These are phyloP conservation scores for Aspergillus persii DNA, from an alignment of 2,329 filamentous ascomycete genomes.

Conservation along the genomic window DNA sequence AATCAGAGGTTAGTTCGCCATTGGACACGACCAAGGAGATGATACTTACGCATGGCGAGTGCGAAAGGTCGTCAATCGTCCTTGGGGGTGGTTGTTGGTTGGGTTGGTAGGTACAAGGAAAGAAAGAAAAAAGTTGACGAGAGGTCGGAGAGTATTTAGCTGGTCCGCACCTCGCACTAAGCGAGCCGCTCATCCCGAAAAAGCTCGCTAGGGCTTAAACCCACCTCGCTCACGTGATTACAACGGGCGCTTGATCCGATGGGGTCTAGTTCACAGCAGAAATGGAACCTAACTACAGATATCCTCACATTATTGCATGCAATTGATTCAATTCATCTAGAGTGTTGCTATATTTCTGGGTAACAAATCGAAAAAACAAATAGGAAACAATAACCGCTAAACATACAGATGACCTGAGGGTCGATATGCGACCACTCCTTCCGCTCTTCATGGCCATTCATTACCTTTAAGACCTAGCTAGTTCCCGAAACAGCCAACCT, in stretches of 20 bases:
- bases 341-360: constrained; percentile 28
- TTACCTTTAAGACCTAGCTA: constrained; percentile 40
- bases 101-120: constrained; percentile 30
- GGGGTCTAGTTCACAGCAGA: not conserved
- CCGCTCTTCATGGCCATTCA: constrained; percentile 32
- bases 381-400: constrained; percentile 39
- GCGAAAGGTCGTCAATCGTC: constrained; percentile 67
- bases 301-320: not conserved
- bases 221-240: constrained; percentile 18
- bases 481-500: constrained; percentile 53
- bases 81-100: constrained; percentile 35
- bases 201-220: constrained; percentile 23
- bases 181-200: constrained; percentile 25
- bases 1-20: constrained; percentile 44
- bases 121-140: constrained; percentile 22
- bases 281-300: not conserved
- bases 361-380: constrained; percentile 26
- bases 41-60: constrained; percentile 73
- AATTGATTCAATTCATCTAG: constrained; percentile 25
- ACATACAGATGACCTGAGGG: constrained; percentile 40
- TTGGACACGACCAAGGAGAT: constrained; percentile 57
- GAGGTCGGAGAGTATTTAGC: constrained; percentile 20
- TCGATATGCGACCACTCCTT: constrained; percentile 32
- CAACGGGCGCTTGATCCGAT: not conserved
- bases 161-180: constrained; percentile 28